phyloP scores from a whole-genome alignment of 2,329 filamentous ascomycete species.

The Aspergillus persii region DNA sequence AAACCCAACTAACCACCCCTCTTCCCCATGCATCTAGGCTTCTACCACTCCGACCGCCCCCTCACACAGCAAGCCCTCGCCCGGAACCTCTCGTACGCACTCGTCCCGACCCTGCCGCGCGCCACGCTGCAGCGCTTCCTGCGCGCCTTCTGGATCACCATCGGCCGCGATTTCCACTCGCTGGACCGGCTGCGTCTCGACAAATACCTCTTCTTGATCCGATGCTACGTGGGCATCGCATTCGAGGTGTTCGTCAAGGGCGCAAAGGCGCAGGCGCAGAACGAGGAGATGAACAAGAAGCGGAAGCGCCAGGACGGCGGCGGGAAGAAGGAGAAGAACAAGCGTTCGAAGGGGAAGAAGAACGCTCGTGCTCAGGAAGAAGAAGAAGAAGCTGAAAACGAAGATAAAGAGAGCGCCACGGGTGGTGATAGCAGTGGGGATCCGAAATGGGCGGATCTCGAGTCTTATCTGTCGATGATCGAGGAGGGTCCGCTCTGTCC shows the following conservation, averaged over 20 bases:
- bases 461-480: constrained; percentile 39
- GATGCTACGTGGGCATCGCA: constrained; percentile 72
- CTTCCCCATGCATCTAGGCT: constrained; percentile 47
- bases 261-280: constrained; percentile 2
- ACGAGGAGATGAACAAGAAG: constrained; percentile 24
- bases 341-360: constrained; percentile 18
- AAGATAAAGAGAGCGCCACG: constrained; percentile 21
- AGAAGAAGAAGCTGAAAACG: constrained; percentile 15
- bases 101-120: constrained; percentile 61
- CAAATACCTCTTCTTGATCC: constrained; percentile 85
- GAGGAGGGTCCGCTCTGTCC: constrained; percentile 41
- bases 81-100: constrained; percentile 66
- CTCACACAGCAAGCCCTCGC: constrained; percentile 83
- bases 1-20: not conserved
- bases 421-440: constrained; percentile 13
- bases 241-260: constrained; percentile 50
- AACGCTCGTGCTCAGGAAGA: constrained; percentile 16
- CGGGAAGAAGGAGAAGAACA: constrained; percentile 26
- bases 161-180: constrained; percentile 66
- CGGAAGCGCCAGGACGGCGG: constrained; percentile 30
- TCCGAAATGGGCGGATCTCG: constrained; percentile 32
- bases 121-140: constrained; percentile 49
- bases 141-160: constrained; percentile 68
- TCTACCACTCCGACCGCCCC: constrained; percentile 92
- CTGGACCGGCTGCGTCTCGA: constrained; percentile 79